Evolutionary conservation across 1,284 basidiomycete species (phyloP), one percentile per base, ranked within the genome.

Genomic region (Cystobasidium slooffiae): DNA sequence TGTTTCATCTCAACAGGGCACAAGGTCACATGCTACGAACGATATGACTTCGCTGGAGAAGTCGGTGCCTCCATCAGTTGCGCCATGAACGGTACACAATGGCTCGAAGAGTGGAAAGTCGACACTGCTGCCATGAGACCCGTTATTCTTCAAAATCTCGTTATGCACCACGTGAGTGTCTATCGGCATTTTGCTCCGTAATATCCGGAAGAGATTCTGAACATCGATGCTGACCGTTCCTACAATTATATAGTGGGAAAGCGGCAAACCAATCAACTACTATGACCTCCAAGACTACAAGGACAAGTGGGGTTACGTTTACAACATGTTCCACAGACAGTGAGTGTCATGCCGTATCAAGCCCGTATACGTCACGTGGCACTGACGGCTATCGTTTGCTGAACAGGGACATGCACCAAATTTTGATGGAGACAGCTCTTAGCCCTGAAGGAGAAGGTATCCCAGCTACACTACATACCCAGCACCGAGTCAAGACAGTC

Each of bases 271-370:
- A 56, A 75, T 81, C 58, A 81, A 80, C 77, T 69, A 77, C 46
- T 82, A 82, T 72, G 58, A 76, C 56, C 75, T 82, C 10, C 67
- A 76, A 61, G 76, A 78, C 65, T 82, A 82, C 77, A 78, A 81
- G 75, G 51, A 76, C 46, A 78, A 77, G 43, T 82, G 81, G 81
- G 80, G 80, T 18, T 77, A 78, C 41, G 79, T 79, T 6, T 78
- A 81, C 77, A 78, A 79, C 77, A 81, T 80, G 79, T 81, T 80
- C 79, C 82, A 83, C 76, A 78, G 82, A 67, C 80, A 81, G 70
- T 72, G 61, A 18, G 69, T 64, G 6, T 37, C 10, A 65, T 31
- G 22, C 46, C 9, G 1, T 61, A 31, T 14, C 20, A 39, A 39
- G 55, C 14, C n/a, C 12, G 7, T 14, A 1, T 56, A 41, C 18